Conservation (phyloP, 768 basidiomycete species). For the Auricularia cornea region DNA sequence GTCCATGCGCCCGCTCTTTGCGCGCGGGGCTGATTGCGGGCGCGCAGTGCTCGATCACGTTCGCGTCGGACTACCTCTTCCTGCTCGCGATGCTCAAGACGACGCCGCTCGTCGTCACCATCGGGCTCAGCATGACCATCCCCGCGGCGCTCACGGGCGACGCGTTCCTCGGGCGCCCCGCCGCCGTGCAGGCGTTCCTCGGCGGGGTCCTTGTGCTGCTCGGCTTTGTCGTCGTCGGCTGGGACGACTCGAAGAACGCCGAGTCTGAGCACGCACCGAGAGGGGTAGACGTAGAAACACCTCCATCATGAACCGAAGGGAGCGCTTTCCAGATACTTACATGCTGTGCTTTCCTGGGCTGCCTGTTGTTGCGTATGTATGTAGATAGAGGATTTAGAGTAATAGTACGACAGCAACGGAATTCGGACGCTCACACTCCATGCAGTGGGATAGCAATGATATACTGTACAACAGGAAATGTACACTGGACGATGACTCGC, state of each 20-base stretch:
- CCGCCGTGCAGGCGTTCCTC: slow-evolving; percentile 49
- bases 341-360: no score
- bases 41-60: slow-evolving; percentile 69
- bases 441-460: no score
- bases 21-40: background rate
- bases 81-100: slow-evolving; percentile 94
- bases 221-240: slow-evolving; percentile 69
- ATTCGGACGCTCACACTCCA: no score
- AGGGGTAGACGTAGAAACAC: background rate
- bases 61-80: slow-evolving; percentile 79
- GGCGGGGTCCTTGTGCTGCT: slow-evolving; percentile 72
- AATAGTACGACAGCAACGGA: no score
- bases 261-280: background rate
- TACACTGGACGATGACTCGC: no score
- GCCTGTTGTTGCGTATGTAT: no score
- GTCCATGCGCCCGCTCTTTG: slow-evolving; percentile 13
- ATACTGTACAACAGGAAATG: no score
- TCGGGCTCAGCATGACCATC: slow-evolving; percentile 90
- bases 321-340: no score
- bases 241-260: slow-evolving; percentile 22
- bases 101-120: slow-evolving; percentile 85
- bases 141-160: slow-evolving; percentile 86
- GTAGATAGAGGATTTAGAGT: no score
- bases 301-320: no score
- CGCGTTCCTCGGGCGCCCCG: slow-evolving; percentile 49